phyloP scores from a whole-genome alignment of 1,284 basidiomycete genomes.

The Sporisorium graminicola region DNA sequence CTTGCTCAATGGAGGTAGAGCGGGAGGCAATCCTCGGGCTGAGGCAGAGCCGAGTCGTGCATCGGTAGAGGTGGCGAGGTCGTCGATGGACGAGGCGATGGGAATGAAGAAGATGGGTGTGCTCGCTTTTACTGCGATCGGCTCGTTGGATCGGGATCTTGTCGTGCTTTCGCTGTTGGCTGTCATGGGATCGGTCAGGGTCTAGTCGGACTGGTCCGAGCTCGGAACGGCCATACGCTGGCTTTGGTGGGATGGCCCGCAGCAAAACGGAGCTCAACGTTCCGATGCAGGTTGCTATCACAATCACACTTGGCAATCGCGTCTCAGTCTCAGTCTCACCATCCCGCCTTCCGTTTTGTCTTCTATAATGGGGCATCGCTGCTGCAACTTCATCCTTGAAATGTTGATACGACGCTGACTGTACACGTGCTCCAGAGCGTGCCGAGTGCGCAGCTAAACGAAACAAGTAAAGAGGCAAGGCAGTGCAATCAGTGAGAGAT shows the following conservation, averaged over 20 bases:
- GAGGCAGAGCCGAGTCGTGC: not conserved
- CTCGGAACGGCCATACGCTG: not conserved
- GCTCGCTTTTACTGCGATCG: conserved; percentile 14
- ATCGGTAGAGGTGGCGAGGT: not conserved
- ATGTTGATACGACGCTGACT: no score
- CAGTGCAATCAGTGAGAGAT: no score
- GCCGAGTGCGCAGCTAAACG: no score
- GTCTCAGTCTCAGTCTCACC: no score
- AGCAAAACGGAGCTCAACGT: not conserved
- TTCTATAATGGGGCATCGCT: no score
- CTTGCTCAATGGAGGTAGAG: conserved; percentile 24
- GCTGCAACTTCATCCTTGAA: no score
- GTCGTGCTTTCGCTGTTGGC: conserved; percentile 38
- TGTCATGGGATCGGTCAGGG: conserved; percentile 29
- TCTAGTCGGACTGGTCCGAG: conserved; percentile 2
- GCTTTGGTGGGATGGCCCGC: not conserved
- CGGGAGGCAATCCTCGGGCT: not conserved
- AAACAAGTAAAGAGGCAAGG: no score
- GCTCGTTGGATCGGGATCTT: conserved; percentile 26
- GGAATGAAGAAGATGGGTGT: conserved; percentile 25
- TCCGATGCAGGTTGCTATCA: not conserved
- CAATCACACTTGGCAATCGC: no score
- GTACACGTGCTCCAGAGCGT: no score
- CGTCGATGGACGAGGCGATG: not conserved
- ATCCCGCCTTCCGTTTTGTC: no score